These are phyloP conservation scores for Russula abietina DNA, from an alignment of 768 basidiomycete species.

Conservation along the genomic window DNA sequence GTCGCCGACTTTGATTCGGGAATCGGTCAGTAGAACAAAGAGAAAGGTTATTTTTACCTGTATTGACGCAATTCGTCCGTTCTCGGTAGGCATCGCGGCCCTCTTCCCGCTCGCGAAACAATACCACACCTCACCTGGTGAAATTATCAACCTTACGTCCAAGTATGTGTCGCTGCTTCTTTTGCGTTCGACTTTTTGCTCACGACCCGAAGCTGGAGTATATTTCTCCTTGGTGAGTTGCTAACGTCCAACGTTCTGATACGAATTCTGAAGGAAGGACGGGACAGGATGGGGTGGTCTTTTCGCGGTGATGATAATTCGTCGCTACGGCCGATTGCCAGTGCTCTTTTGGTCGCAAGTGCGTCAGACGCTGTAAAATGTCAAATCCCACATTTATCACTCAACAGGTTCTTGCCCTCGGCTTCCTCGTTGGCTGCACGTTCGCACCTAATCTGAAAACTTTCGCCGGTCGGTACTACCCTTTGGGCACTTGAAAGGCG, in stretches of 20 bases:
- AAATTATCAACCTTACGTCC: slow-evolving; percentile 58
- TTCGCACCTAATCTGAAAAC: slow-evolving; percentile 52
- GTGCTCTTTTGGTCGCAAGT: slow-evolving; percentile 70
- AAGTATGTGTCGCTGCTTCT: slow-evolving; percentile 28
- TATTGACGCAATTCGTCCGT: background rate
- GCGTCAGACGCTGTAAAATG: slow-evolving; percentile 9
- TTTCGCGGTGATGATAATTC: slow-evolving; percentile 56
- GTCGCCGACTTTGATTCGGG: slow-evolving; percentile 65
- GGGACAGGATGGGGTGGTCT: slow-evolving; percentile 51
- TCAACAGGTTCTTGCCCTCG: slow-evolving; percentile 46
- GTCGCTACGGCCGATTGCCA: slow-evolving; percentile 58
- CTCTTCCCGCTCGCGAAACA: slow-evolving; percentile 55
- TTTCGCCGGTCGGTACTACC: slow-evolving; percentile 45
- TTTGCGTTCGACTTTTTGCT: slow-evolving; percentile 25
- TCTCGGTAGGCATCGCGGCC: slow-evolving; percentile 45
- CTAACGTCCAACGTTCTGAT: slow-evolving; percentile 16
- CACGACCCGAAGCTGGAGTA: slow-evolving; percentile 47
- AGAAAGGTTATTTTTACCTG: background rate
- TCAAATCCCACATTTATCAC: background rate
- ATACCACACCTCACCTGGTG: slow-evolving; percentile 48
- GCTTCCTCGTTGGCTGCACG: slow-evolving; percentile 53
- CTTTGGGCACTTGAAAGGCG: slow-evolving; percentile 17
- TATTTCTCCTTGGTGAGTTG: slow-evolving; percentile 49
- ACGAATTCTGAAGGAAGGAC: background rate
- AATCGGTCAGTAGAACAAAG: slow-evolving; percentile 39